phyloP scores from a whole-genome alignment of 306 rosid genomes.

The Oemleria cerasiformis region DNA sequence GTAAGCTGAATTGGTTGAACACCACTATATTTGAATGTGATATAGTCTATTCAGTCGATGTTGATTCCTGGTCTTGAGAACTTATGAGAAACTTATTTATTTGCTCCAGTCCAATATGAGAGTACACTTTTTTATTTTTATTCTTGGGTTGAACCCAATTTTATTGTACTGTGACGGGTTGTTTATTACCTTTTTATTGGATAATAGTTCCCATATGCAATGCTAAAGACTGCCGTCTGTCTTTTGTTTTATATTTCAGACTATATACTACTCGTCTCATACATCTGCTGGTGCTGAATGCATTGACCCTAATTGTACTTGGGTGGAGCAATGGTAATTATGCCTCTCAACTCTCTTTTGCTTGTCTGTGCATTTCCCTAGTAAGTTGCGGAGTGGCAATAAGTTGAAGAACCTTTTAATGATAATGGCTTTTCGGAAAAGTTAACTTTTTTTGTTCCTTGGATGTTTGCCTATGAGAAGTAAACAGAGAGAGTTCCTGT shows the following conservation, averaged over 20 bases:
- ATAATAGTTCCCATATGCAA: background rate
- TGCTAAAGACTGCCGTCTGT: background rate
- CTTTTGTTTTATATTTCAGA: slow-evolving; percentile 44
- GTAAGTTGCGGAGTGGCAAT: background rate
- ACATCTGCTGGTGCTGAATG: slow-evolving; percentile 96
- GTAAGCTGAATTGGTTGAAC: background rate
- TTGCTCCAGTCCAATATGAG: background rate
- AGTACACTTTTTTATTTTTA: background rate
- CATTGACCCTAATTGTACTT: slow-evolving; percentile 84
- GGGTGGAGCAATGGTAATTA: slow-evolving; percentile 97
- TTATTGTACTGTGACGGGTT: background rate
- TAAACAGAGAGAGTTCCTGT: background rate
- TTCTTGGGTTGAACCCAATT: background rate
- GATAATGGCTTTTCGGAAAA: background rate
- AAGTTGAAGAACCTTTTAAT: background rate
- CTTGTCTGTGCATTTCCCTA: background rate
- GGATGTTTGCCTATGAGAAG: background rate
- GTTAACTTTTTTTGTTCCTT: background rate
- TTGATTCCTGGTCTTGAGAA: background rate
- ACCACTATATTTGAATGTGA: background rate
- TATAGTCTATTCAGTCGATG: background rate
- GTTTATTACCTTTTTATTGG: background rate
- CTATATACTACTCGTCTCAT: slow-evolving; percentile 80
- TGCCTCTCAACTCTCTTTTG: slow-evolving; percentile 8
- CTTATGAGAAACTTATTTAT: background rate